Evolutionary conservation across 345 rosid species (phyloP), one percentile per base, ranked within the genome.

Genomic region (Euphorbia lathyris): DNA sequence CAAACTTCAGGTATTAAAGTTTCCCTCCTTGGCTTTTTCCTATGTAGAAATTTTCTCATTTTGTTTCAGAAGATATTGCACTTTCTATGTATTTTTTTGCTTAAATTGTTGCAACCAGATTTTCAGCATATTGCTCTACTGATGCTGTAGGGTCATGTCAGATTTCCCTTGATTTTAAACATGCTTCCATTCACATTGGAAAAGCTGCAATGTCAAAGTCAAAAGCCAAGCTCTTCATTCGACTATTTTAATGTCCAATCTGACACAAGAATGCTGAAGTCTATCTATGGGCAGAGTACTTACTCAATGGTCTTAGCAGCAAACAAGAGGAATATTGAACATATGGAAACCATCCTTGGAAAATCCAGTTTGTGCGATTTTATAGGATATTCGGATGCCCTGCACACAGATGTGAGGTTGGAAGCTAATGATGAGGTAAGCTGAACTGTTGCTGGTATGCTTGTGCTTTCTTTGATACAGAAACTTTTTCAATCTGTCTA

Each of bases 1-100:
- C 38, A 94, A 94, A 83, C 84, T 88, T 51, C 75, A 82, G 95
- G 98, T 91, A 74, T n/a, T 32, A 27, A 19, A 72, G 14, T 58
- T 62, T 60, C 62, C 20, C 19, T 29, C 51, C 63, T 67, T 56
- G 29, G 30, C 23, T 36, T 4, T 65, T 4, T 30, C 48, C 12
- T 52, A 22, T 53, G 40, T 43, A 55, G 20, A 11, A 55, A n/a
- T n/a, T 58, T 0, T 1, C 17, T 36, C 22, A 7, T 3, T 1
- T 7, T 59, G 47, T 74, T 26, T 20, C 2, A 29, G 57, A 36
- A 26, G 10, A 42, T 25, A 34, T 72, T 36, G 50, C 25, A 45
- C 17, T 43, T 50, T 26, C 58, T 67, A 27, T 5, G 17, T 5
- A 62, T 56, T 60, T 63, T 58, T 34, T 38, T 6, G 13, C 36